Evolutionary conservation across 345 rosid species (phyloP), one percentile per base, ranked within the genome.

Genomic region (Dovyalis caffra): DNA sequence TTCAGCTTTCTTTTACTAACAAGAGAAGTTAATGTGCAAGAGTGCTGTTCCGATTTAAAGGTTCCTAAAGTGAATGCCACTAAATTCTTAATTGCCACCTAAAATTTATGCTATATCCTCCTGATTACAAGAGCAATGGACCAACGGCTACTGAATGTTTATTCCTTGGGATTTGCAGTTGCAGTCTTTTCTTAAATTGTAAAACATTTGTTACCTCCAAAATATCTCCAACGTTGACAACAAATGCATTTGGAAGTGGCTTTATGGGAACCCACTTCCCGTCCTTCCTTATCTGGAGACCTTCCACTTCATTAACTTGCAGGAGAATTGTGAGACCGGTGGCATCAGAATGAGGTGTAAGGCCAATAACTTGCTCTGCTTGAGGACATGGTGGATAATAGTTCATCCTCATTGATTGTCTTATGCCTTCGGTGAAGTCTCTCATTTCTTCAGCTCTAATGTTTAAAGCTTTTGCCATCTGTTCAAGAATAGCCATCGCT

Each of bases 331-430:
- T 85, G 7, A 84, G 71, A 31, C 68, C 82, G 0, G 53, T 6
- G 26, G 66, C 64, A 70, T 84, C 86, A 0, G 82, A 81, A 61
- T 84, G 86, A 40, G 86, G 82, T 3, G 77, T 53, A 14, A 78
- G 72, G 49, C 84, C 87, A 2, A 80, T 71, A 23, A 76, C 86
- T 51, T 76, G 68, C 3, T 80, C 78, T 1, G 84, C 79, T 31
- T 82, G 10, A 23, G 77, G 78, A 32, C 84, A 80, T 23, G 83
- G 76, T 31, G 86, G 88, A 23, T 85, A 85, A 68, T 71, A 83
- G 64, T 82, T 85, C 58, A 75, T 66, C 68, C 81, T 78, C 70
- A 71, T 62, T 61, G 81, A 0, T 63, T 81, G 84, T 38, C 60
- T 16, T 18, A 73, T 60, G 37, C 73, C 65, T 26, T 71, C 84